Base-by-base conservation (phyloP, 2,329 filamentous ascomycete species). In the Apiospora kogelbergensis region DNA sequence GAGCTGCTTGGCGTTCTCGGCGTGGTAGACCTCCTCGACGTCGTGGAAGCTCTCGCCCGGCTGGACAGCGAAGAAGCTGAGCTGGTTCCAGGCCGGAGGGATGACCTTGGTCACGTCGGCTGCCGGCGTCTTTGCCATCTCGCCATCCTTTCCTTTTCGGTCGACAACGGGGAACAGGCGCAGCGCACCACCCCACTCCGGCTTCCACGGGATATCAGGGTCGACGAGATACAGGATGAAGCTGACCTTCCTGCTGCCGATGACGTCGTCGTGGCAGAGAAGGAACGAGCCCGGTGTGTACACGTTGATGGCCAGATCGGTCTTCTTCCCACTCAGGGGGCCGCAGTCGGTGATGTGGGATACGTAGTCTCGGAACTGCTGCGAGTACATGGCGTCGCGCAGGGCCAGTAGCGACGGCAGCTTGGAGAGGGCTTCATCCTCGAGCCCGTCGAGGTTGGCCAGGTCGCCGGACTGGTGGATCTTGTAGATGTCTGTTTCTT, bases 401-500 rank as follows among this genome's bases (percentile, higher is more conserved):
- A 99, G 89, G 70, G 90, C 89, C 57, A 98, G 89, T n/a, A 99
- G 85, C 15, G 93, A 97, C 0, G 96, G 96, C 17, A 99, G 85
- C 78, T 94, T 94, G 71, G 91, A 88, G 68, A 98, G 87, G 7
- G 95, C 94, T 9, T 91, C 90, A 78, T 97, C 91, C 71, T 97
- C 93, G 57, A 99, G 88, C 30, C 96, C 96, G 81, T 98, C 95
- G 69, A 99, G 89, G 81, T 99, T 99, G 63, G 96, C 96, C 42
- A 99, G 88, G 80, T 99, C 96, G 73, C 96, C 96, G 5, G 95
- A 98, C 84, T 99, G 96, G 86, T 98, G 95, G 78, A 99, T 98
- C 82, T 97, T 97, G 88, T 99, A 99, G 76, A 99, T 99, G 80
- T 99, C 96, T 64, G 96, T 99, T 82, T 99, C 96, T 81, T 99